These are phyloP conservation scores for Berberis vulgaris DNA, from an alignment of 164 flowering plant genomes.

Conservation along the genomic window DNA sequence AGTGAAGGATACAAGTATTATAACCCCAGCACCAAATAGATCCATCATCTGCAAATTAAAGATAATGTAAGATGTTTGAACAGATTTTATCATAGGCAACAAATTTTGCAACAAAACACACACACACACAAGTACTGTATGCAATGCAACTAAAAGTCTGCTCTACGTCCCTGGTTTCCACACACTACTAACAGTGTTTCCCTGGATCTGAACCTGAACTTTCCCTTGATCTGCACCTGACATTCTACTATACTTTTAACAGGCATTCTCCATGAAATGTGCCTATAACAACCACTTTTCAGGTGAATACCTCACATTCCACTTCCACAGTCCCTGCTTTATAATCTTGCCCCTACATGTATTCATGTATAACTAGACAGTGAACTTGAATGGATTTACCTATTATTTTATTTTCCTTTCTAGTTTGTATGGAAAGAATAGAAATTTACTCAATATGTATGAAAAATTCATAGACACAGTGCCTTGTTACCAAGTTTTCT, in stretches of 20 bases:
- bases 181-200: background rate
- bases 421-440: too few relatives aligned
- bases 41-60: constrained; percentile 72
- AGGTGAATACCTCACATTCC: background rate
- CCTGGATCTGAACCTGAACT: too few relatives aligned
- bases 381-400: background rate
- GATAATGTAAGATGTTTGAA: background rate
- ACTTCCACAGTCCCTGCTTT: background rate
- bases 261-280: too few relatives aligned
- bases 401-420: too few relatives aligned
- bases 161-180: background rate
- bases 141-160: background rate
- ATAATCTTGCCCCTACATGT: background rate
- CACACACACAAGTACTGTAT: background rate
- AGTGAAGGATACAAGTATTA: constrained; percentile 72
- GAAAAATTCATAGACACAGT: too few relatives aligned
- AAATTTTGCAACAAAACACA: background rate
- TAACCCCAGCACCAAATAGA: constrained; percentile 97
- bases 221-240: too few relatives aligned
- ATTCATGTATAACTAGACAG: background rate
- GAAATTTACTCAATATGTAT: too few relatives aligned
- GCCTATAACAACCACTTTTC: background rate
- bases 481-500: too few relatives aligned
- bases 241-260: too few relatives aligned
- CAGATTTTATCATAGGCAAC: background rate